These are phyloP conservation scores for Neltuma alba DNA, from an alignment of 306 rosid genomes.

Conservation along the genomic window DNA sequence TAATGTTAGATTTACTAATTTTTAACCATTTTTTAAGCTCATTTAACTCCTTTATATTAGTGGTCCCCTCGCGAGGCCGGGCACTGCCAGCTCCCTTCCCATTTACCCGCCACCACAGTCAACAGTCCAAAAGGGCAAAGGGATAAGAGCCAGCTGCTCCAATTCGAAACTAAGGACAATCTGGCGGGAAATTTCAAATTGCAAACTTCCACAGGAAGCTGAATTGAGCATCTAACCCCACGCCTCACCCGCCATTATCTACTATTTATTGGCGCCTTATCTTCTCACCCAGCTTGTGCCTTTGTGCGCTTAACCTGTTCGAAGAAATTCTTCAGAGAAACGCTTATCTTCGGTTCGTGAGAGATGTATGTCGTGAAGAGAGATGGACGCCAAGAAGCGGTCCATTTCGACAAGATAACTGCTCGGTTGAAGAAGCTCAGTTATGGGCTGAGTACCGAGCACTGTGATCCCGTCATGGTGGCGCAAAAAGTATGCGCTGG, in stretches of 20 bases:
- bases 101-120: constrained; percentile 21
- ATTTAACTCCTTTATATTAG: too few species aligned
- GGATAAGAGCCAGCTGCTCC: not conserved
- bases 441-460: constrained; percentile 80
- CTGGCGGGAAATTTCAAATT: constrained; percentile 33
- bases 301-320: constrained; percentile 44
- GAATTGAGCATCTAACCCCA: not conserved
- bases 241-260: not conserved
- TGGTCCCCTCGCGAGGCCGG: too few species aligned
- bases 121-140: not conserved
- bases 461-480: constrained; percentile 88
- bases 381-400: constrained; percentile 81
- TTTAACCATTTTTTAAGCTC: too few species aligned
- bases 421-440: constrained; percentile 93
- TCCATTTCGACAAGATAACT: constrained; percentile 88
- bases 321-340: constrained; percentile 40
- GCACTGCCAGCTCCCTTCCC: not conserved
- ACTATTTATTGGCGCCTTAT: not conserved
- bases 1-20: too few species aligned
- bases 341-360: not conserved
- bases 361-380: constrained; percentile 80
- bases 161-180: not conserved
- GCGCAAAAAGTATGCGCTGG: constrained; percentile 91
- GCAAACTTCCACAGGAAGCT: constrained; percentile 9
- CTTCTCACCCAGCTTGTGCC: not conserved